Evolutionary conservation across 108 stramenopile genomes (phyloP), one percentile per base, ranked within the genome.

Genomic region (Discostella stelligeroides): DNA sequence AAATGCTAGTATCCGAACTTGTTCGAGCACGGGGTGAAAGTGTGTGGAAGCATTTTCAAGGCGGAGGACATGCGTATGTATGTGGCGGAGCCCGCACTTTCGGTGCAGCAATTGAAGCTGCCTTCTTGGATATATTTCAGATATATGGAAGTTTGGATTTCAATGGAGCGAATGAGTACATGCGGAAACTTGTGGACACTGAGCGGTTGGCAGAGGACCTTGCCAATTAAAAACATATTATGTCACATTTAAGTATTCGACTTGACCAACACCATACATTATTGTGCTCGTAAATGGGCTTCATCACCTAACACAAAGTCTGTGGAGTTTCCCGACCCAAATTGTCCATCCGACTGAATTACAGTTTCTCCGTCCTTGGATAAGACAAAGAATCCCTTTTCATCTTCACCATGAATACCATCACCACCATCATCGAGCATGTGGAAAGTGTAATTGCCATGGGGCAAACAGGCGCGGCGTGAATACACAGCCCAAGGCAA

Each of bases 51-150:
- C 79, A 75, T 59, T 63, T 82, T 29, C 66, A 84, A 48, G 47
- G 50, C 14, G 89, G 89, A 17, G 89, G 81, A 5, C 69, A 84
- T 57, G 73, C 65, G 5, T 90, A 69, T 66, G 7, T 87, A 18
- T 90, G 89, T 38, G 89, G 89, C 25, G 89, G 89, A 2, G 89
- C 89, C 6, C 75, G 79, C 40, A 66, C 72, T 7, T 90, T 90
- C 70, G 89, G 87, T 38, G 85, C 80, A 18, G 84, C 86, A 4
- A 49, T 90, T 15, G 80, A 86, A 60, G 54, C 55, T 40, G 75
- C 64, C 57, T 51, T 90, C 40, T 34, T 84, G 21, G 69, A 85
- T 27, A 65, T 87, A 23, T 63, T 87, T 43, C 82, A 85, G 63
- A 60, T 72, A 40, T 76, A 73, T 40, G 84, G 84, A 39, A 59